Evolutionary conservation across 371 early-diverging fungal species (phyloP).

Genomic region (Mucor ambiguus): DNA sequence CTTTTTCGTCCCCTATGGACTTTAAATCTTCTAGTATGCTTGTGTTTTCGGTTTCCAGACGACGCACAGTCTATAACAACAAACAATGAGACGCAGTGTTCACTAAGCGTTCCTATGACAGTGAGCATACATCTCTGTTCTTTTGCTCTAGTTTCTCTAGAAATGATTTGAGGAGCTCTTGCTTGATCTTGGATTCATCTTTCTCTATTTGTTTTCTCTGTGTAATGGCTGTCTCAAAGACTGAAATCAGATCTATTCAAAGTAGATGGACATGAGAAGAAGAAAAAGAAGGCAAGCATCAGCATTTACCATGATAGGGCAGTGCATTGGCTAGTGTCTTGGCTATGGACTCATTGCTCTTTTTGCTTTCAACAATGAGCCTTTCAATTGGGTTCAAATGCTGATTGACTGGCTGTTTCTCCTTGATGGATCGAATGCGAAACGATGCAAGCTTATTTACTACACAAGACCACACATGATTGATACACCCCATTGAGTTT

Average conservation of each 20-base stretch:
- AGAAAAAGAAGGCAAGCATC: background rate
- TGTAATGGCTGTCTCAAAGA: slow-evolving; percentile 57
- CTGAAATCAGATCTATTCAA: slow-evolving; percentile 50
- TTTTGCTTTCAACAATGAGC: slow-evolving; percentile 23
- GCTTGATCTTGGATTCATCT: slow-evolving; percentile 51
- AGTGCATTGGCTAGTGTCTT: slow-evolving; percentile 16
- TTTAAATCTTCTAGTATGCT: background rate
- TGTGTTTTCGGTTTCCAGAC: background rate
- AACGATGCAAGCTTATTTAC: slow-evolving; percentile 36
- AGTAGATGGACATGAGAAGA: background rate
- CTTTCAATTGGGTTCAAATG: slow-evolving; percentile 17
- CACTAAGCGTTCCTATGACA: too few relatives aligned
- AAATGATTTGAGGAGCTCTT: slow-evolving; percentile 36
- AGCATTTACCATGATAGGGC: slow-evolving; percentile 17
- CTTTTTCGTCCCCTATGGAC: background rate
- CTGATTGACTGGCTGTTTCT: background rate
- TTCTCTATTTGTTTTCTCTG: slow-evolving; percentile 59
- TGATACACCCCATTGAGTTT: background rate
- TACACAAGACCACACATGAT: slow-evolving; percentile 4
- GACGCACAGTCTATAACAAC: background rate
- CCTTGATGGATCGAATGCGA: slow-evolving; percentile 2
- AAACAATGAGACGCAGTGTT: background rate
- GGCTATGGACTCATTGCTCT: slow-evolving; percentile 17
- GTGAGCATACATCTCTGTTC: slow-evolving; percentile 9
- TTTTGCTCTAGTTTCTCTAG: slow-evolving; percentile 8